Evolutionary conservation across 2,329 filamentous ascomycete species (phyloP), one percentile per base, ranked within the genome.

Genomic region (Ascochyta rabiei): DNA sequence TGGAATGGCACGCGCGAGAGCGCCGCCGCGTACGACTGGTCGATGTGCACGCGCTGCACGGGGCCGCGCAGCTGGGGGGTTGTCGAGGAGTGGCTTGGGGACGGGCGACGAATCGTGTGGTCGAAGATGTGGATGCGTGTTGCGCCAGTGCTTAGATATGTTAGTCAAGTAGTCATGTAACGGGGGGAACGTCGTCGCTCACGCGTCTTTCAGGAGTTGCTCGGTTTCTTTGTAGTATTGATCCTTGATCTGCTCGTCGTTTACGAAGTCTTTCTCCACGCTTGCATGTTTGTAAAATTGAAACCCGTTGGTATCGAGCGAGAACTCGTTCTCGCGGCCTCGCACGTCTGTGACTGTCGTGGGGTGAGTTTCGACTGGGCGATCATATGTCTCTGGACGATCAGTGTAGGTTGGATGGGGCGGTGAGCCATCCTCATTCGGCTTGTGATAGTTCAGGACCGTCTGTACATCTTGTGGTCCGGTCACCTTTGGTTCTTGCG

Each of bases 41-140:
- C 84, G 58, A 86, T 84, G 67, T 86, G 84, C 2, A 84, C 81
- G 8, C 80, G 77, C 51, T 80, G 76, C 2, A 83, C 80, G 1
- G 79, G 80, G 0, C 76, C 78, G 12, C 78, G 77, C 26, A 76
- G 68, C 0, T 51, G 51, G 16, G 64, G 59, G 74, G 74, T 58
- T 18, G 43, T 31, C 41, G 57, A 30, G 10, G 16, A 33, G 10
- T 53, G 56, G 13, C 57, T 57, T 4, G 68, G 61, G 7, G 61
- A n/a, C 28, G 70, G 67, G 40, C 80, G 79, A n/a, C 80, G 80
- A 63, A 88, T 83, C 6, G 83, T 86, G 72, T 87, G 84, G 73
- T 86, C 83, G 66, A 87, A 88, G 67, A 87, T 84, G 75, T 84
- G 80, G 60, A 86, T 71, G 19, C 80, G 79, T 2, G 80, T 74